A percentile compares a stretch with the other conserved stretches of the same genome.
phyloP scores from a whole-genome alignment of 75 land plant genomes.

The Cryptomeria japonica region DNA sequence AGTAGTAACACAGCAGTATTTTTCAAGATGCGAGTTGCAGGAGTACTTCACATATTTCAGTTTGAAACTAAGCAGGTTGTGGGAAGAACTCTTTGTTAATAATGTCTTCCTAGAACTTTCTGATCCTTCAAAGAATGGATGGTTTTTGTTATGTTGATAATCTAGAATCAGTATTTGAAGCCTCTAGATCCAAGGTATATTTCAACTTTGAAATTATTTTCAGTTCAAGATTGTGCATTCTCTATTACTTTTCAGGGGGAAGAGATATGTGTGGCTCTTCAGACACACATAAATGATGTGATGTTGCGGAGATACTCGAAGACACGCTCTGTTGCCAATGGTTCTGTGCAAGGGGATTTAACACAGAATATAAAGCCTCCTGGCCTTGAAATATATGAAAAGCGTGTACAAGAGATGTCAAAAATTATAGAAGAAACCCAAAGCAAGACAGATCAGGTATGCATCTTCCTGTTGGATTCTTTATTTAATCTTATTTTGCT shows the following conservation, averaged over 20 bases:
- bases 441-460: constrained; percentile 72
- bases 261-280: constrained; percentile 99
- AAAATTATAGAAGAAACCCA: constrained; percentile 84
- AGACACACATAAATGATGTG: constrained; percentile 99
- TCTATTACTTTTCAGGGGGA: constrained; percentile 65
- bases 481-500: neutral
- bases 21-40: constrained; percentile 98
- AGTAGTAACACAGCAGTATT: constrained; percentile 98
- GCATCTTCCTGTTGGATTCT: neutral
- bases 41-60: constrained; percentile 95
- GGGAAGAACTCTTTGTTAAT: neutral
- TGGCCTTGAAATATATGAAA: constrained; percentile 72
- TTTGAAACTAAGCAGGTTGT: constrained; percentile 97
- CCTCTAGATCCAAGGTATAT: neutral
- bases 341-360: constrained; percentile 58
- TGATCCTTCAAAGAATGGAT: neutral
- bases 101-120: neutral
- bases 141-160: neutral
- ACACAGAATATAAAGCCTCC: constrained; percentile 54
- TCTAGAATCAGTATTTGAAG: neutral
- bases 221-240: neutral
- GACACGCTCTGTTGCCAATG: constrained; percentile 69
- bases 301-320: constrained; percentile 96
- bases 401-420: constrained; percentile 78
- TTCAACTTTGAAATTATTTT: neutral